Evolutionary conservation across 106 monocot species (phyloP).

Genomic region (Dendrobium officinale): DNA sequence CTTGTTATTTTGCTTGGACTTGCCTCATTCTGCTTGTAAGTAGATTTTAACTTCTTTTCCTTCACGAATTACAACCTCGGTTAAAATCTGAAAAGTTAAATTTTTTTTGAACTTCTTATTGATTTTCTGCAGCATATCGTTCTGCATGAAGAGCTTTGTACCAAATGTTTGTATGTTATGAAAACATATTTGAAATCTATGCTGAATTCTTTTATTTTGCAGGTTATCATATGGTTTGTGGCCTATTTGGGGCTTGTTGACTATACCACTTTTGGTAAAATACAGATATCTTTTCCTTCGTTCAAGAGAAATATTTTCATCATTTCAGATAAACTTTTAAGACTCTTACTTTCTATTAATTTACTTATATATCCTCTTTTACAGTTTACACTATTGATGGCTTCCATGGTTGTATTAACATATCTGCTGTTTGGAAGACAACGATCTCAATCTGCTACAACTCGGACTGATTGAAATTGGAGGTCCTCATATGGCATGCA

Average conservation of each 20-base stretch:
- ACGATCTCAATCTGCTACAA: constrained; percentile 10
- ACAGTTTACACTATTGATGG: constrained; percentile 22
- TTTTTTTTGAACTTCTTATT: too few species aligned
- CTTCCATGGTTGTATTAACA: constrained; percentile 14
- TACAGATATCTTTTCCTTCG: not conserved
- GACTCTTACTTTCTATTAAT: not conserved
- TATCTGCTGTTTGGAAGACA: constrained; percentile 11
- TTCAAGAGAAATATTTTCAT: not conserved
- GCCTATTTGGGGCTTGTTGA: constrained; percentile 21
- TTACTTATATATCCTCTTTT: not conserved
- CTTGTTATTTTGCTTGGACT: constrained; percentile 10
- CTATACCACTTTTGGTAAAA: constrained; percentile 18
- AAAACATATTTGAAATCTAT: not conserved
- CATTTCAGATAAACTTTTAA: not conserved
- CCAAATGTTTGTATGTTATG: too few species aligned
- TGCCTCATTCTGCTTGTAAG: constrained; percentile 19
- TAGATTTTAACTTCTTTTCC: not conserved
- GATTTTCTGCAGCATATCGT: too few species aligned
- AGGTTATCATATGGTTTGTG: constrained; percentile 22
- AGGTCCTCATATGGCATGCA: not conserved
- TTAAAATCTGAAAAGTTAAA: not conserved
- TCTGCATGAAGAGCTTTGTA: too few species aligned
- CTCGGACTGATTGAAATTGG: constrained; percentile 17
- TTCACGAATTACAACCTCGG: not conserved
- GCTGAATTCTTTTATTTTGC: constrained; percentile 3